Base-by-base conservation (phyloP, 2,329 filamentous ascomycete genomes). In the Diplodia scrobiculata region DNA sequence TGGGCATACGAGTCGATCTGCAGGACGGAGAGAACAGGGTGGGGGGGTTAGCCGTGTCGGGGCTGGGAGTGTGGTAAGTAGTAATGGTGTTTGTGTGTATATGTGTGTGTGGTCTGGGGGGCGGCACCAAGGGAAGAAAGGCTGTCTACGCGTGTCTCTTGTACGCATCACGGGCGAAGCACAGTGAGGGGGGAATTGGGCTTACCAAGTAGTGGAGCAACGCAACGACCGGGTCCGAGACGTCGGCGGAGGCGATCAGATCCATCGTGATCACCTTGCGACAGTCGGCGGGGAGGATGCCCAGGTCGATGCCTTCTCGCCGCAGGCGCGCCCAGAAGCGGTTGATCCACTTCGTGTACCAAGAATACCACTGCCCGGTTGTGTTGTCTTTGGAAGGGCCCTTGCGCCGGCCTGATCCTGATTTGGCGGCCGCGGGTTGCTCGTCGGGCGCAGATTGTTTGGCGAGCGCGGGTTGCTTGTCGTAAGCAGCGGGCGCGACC, bases 201-300 rank as follows among this genome's bases (percentile, higher is more conserved):
- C 60, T 27, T 63, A 53, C 60, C 19, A 63, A 25, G 34, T 63
- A 63, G 29, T 63, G 60, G 34, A 21, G 27, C 21, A 53, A 34
- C n/a, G 60, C 60, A 3, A 53, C 10, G 48, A 36, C 47, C 9
- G 60, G 50, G 34, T 52, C 17, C 21, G 48, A 11, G 60, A 63
- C 29, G 21, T 52, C 13, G 34, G 32, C 32, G 11, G 58, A 62
- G 17, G 41, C 25, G 27, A 62, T 25, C 36, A 45, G 36, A 1
- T 14, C 10, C 10, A 45, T 11, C 3, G 32, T 13, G 45, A 50
- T 19, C 11, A 17, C 11, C 17, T 29, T 14, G 27, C 41, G 17
- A 27, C 29, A 50, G n/a, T 29, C 5, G 2, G 17, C 1, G 7
- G 58, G 58, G 41, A 62, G 38, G 45, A 62, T 62, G 13, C 7